Base-by-base conservation (phyloP, 495 filamentous ascomycete genomes). In the Penicillium pulvis region DNA sequence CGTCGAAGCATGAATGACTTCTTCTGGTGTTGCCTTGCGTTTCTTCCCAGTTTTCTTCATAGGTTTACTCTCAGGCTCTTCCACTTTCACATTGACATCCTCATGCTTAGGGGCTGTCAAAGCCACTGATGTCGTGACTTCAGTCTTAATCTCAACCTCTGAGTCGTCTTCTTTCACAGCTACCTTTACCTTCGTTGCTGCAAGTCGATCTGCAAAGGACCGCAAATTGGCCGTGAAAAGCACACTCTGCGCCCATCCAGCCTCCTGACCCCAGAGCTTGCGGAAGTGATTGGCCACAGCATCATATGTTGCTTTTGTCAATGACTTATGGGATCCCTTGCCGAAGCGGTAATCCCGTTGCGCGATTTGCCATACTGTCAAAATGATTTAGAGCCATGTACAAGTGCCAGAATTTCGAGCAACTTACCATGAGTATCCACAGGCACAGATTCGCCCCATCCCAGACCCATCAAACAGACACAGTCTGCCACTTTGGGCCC, bases 401-500 rank as follows among this genome's bases (percentile, higher is more conserved):
- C 43, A 1, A 20, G 16, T 6, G 14, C 24, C 6, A 43, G 8
- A 1, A 31, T 9, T 19, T 24, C 45, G 39, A 31, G 45, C 35
- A 41, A 64, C 81, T 74, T 63, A 87, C 84, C 87, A 80, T 99
- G 94, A 4, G 94, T 99, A 74, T 99, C 94, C 30, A 99, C 88
- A 2, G 94, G 94, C 2, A 99, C 92, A 6, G 92, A 85, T 70
- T 97, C 94, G 7, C 89, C 86, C 92, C 95, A 98, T n/a, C 93
- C 93, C 6, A 99, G 76, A 12, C 94, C 96, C 91, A 99, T 96
- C 39, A 99, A 73, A 71, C 89, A 96, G 6, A 98, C 92, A 69
- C 94, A 99, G 70, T 99, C 94, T 4, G 95, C 87, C 6, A 99
- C 94, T 70, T 99, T 99, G 0, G 94, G 94, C 0, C 94, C 94